Conservation (phyloP, 257 asterid species). For the Misopates orontium region DNA sequence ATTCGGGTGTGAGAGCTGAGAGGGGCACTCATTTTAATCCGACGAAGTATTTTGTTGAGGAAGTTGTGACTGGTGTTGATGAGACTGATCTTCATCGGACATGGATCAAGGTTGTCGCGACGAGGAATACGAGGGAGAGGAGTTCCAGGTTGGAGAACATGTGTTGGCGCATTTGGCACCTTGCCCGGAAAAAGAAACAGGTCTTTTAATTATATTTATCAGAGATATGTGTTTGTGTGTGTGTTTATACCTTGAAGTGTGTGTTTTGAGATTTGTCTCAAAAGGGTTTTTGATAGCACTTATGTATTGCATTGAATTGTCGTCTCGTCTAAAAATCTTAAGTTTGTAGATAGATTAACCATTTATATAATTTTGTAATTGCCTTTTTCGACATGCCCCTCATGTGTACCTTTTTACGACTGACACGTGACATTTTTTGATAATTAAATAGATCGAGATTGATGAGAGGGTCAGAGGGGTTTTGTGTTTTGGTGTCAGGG, state of each 20-base stretch:
- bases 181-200: slow-evolving; percentile 80
- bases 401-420: too few species aligned
- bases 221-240: not conserved
- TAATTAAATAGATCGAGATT: too few species aligned
- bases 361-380: too few species aligned
- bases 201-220: slow-evolving; percentile 21
- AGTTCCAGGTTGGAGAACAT: slow-evolving; percentile 77
- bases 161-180: slow-evolving; percentile 98
- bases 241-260: not conserved
- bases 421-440: too few species aligned
- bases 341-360: too few species aligned
- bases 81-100: slow-evolving; percentile 82
- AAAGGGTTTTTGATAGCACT: not conserved
- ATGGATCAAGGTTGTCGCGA: slow-evolving; percentile 86
- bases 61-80: slow-evolving; percentile 74
- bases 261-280: not conserved
- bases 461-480: too few species aligned
- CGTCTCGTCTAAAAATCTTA: too few species aligned
- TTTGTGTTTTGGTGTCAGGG: slow-evolving; percentile 6
- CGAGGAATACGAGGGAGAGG: slow-evolving; percentile 68
- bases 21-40: slow-evolving; percentile 55
- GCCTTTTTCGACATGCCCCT: too few species aligned
- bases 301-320: too few species aligned
- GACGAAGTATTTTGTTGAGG: slow-evolving; percentile 77
- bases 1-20: not conserved